phyloP scores from a whole-genome alignment of 768 basidiomycete genomes.

The Rickenella mellea region DNA sequence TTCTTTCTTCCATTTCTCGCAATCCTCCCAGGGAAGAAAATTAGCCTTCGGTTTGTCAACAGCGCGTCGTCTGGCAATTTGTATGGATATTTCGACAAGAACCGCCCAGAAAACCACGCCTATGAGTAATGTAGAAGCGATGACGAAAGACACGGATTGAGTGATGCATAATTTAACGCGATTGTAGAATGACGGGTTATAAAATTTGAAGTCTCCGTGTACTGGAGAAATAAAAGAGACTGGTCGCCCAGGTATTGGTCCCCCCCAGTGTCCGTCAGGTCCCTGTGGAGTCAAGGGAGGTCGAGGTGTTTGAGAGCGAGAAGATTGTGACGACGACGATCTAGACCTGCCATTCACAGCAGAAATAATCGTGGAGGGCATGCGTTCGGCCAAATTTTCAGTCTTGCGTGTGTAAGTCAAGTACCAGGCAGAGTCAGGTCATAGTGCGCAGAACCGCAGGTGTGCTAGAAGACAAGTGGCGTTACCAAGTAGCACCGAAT shows the following conservation, averaged over 20 bases:
- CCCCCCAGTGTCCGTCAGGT: not conserved
- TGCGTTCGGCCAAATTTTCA: no score
- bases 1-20: slow-evolving; percentile 25
- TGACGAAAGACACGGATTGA: slow-evolving; percentile 4
- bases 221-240: not conserved
- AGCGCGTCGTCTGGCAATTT: slow-evolving; percentile 9
- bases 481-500: no score
- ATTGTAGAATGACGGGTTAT: not conserved
- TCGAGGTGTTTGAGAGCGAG: no score
- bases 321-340: no score
- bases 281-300: not conserved
- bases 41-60: slow-evolving; percentile 15
- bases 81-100: slow-evolving; percentile 6
- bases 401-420: no score
- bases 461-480: no score
- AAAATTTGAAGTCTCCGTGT: not conserved
- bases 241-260: not conserved
- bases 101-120: slow-evolving; percentile 34
- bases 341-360: no score
- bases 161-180: slow-evolving; percentile 4
- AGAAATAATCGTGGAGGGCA: no score
- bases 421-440: no score
- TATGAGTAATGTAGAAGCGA: slow-evolving; percentile 29
- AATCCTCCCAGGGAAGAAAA: slow-evolving; percentile 27
- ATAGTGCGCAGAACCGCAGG: no score